A percentile compares a stretch with the other conserved stretches of the same genome.
phyloP scores from a whole-genome alignment of 1,139 yeast species.

The Yamadazyma blattariae region DNA sequence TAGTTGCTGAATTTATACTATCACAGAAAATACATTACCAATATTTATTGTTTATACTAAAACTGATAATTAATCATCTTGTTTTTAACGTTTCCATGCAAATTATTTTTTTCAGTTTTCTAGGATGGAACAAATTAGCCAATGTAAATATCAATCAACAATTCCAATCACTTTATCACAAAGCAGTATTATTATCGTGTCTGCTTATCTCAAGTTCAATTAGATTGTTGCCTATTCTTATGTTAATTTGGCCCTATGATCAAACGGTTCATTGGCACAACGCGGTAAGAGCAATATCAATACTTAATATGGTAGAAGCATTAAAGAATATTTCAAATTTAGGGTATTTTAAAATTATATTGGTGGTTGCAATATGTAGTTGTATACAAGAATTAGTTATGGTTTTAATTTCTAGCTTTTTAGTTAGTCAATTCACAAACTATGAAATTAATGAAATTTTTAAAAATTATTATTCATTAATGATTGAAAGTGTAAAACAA shows the following conservation, averaged over 20 bases:
- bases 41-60: constrained; percentile 62
- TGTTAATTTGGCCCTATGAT: constrained; percentile 97
- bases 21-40: constrained; percentile 51
- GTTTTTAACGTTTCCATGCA: constrained; percentile 53
- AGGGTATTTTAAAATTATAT: constrained; percentile 7
- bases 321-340: constrained; percentile 47
- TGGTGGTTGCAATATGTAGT: constrained; percentile 6
- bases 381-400: constrained; percentile 4
- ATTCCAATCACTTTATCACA: constrained; percentile 23
- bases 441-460: constrained; percentile 6
- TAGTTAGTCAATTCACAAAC: constrained; percentile 2
- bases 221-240: constrained; percentile 84
- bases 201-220: constrained; percentile 74
- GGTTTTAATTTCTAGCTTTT: neutral
- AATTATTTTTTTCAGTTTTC: constrained; percentile 27
- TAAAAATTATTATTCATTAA: constrained; percentile 6
- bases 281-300: constrained; percentile 60
- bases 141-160: constrained; percentile 18
- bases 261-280: constrained; percentile 58
- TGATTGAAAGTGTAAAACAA: neutral
- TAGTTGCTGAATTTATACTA: constrained; percentile 33
- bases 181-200: constrained; percentile 56
- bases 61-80: constrained; percentile 59
- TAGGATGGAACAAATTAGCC: constrained; percentile 27
- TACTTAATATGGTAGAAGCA: constrained; percentile 65